Evolutionary conservation across 257 asterid genomes (phyloP), one percentile per base, ranked within the genome.

Genomic region (Solanum microdontum): DNA sequence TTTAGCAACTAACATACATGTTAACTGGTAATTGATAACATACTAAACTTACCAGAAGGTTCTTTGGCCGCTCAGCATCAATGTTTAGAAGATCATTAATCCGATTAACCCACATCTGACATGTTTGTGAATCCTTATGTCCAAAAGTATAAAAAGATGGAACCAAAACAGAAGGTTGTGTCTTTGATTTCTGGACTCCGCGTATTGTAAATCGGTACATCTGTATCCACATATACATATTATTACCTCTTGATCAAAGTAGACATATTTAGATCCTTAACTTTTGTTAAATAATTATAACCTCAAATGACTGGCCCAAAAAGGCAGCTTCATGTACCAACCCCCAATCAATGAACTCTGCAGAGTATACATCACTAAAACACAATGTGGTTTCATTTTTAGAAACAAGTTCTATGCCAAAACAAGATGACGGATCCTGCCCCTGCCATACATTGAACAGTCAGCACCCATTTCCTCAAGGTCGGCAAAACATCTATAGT

Each of bases 141-240:
- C 99, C 98, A 91, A 97, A 96, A 55, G 94, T 92, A 91, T 94
- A 93, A 21, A 88, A 88, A 23, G 93, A 90, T 45, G 98, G 94
- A 75, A 88, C 89, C 97, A 93, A 94, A 69, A 91, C 77, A 79
- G 96, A 94, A 58, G 94, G 83, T 43, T 90, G 90, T 58, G 92
- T 88, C 89, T 93, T 96, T 88, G 99, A 91, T 90, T 89, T 93
- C 87, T 92, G 94, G 89, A 90, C 95, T 84, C 91, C 93, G 87
- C 90, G 95, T 87, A 97, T 91, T 62, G 93, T 74, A 88, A 97
- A 97, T 62, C 98, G 88, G 92, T 94, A 93, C 99, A 97, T 94
- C 99, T 96, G 94, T 79, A 86, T 86, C 86, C 86, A 89, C 87
- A 88, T 89, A 90, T 33, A 88, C 43, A 89, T 80, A 72, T 11